Evolutionary conservation across 169 alveolate species (phyloP).

Genomic region (Perkinsus marinus): DNA sequence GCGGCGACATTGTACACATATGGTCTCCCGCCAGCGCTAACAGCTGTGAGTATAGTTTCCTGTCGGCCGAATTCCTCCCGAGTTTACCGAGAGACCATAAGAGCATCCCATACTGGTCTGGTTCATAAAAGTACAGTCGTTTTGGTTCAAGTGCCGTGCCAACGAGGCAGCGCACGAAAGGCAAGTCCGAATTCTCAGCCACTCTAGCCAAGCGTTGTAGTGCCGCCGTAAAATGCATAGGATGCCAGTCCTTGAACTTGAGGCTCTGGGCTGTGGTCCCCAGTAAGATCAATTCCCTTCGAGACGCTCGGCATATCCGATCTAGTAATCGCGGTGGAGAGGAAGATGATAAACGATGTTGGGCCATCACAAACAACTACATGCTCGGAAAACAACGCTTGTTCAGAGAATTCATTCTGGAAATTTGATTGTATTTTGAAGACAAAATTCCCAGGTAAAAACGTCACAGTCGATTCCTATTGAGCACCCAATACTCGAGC

Average conservation of each 20-base stretch:
- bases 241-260: background rate
- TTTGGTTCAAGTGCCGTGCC: background rate
- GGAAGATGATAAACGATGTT: background rate
- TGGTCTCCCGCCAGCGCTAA: background rate
- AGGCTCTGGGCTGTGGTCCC: background rate
- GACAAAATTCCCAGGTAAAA: no score
- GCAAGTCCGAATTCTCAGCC: background rate
- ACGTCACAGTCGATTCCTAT: no score
- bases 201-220: background rate
- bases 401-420: no score
- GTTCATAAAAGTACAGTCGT: background rate
- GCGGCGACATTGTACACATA: background rate
- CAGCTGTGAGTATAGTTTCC: background rate
- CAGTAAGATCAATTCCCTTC: background rate
- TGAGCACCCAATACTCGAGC: no score
- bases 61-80: background rate
- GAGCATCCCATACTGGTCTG: background rate
- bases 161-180: background rate
- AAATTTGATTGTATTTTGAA: no score
- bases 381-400: background rate
- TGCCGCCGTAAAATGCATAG: background rate
- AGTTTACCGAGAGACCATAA: background rate
- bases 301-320: background rate
- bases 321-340: background rate
- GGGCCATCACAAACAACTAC: background rate